phyloP scores from a whole-genome alignment of 768 basidiomycete genomes.

The Amanita thiersii region DNA sequence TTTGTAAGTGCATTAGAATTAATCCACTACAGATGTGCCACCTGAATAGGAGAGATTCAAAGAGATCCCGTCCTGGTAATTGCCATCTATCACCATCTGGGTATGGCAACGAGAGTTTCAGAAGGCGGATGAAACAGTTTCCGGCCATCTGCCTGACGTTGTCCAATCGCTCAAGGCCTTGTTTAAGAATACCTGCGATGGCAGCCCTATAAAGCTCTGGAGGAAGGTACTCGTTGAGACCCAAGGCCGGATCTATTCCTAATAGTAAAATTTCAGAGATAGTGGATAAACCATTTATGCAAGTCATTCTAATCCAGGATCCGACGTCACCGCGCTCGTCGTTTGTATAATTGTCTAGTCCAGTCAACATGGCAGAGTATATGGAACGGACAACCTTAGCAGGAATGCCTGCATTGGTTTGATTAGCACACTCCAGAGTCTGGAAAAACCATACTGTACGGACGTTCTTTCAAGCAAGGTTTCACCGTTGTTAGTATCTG shows the following conservation, averaged over 20 bases:
- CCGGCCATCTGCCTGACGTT: constrained; percentile 83
- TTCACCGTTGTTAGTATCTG: constrained; percentile 38
- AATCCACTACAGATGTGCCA: constrained; percentile 21
- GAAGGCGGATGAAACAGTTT: constrained; percentile 42
- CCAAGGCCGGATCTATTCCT: constrained; percentile 28
- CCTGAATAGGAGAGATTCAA: constrained; percentile 49
- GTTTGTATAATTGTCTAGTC: constrained; percentile 82
- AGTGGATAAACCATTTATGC: constrained; percentile 56
- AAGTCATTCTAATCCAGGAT: constrained; percentile 86
- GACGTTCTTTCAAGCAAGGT: constrained; percentile 36
- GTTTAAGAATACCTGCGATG: constrained; percentile 71
- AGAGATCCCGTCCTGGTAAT: constrained; percentile 35
- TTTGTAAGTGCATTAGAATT: constrained; percentile 8
- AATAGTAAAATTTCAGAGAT: constrained; percentile 45
- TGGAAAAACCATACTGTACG: constrained; percentile 16
- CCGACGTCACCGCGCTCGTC: constrained; percentile 97
- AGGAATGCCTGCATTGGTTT: constrained; percentile 36
- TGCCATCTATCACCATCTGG: constrained; percentile 38
- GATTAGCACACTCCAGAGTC: not conserved
- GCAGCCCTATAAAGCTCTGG: constrained; percentile 45
- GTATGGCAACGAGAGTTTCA: constrained; percentile 39
- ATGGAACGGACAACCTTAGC: constrained; percentile 36
- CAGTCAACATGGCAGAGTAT: constrained; percentile 52
- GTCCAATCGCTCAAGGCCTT: constrained; percentile 86
- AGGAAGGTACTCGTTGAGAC: constrained; percentile 55